Percentiles rank a stretch among this genome's conserved stretches.
Conservation (phyloP, 1,139 yeast genomes). For the Pichia sp. region DNA sequence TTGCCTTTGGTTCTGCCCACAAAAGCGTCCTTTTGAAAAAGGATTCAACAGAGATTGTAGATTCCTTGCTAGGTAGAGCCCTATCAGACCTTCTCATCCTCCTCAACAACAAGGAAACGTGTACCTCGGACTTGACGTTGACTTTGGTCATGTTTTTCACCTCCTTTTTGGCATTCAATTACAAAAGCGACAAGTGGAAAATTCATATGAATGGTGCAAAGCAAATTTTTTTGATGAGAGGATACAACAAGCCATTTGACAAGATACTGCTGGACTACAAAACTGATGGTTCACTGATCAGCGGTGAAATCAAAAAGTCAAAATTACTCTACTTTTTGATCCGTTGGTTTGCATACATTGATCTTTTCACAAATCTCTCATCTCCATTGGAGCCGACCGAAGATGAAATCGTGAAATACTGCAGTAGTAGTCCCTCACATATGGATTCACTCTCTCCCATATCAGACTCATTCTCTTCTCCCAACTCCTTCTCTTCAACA, state of each 20-base stretch:
- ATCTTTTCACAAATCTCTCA: constrained; percentile 59
- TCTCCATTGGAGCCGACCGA: constrained; percentile 34
- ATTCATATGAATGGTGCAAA: constrained; percentile 68
- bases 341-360: constrained; percentile 71
- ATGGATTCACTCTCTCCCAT: constrained; percentile 13
- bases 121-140: constrained; percentile 63
- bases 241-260: constrained; percentile 37
- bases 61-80: constrained; percentile 52
- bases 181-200: constrained; percentile 53
- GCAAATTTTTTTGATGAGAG: constrained; percentile 60
- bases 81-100: constrained; percentile 52
- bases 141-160: constrained; percentile 61
- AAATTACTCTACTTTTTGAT: constrained; percentile 57
- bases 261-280: constrained; percentile 27
- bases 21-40: constrained; percentile 37
- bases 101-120: constrained; percentile 48
- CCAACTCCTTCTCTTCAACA: constrained; percentile 10
- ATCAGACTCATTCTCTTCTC: constrained; percentile 14
- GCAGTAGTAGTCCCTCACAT: constrained; percentile 12
- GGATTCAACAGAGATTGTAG: constrained; percentile 44
- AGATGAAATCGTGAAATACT: constrained; percentile 22
- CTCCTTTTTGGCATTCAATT: constrained; percentile 57
- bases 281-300: constrained; percentile 15
- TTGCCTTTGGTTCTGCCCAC: constrained; percentile 67
- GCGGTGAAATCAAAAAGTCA: constrained; percentile 31